Percentiles rank a stretch among this genome's conserved stretches.
Conservation (phyloP, 495 filamentous ascomycete genomes). For the Lasiosphaeria hispida region DNA sequence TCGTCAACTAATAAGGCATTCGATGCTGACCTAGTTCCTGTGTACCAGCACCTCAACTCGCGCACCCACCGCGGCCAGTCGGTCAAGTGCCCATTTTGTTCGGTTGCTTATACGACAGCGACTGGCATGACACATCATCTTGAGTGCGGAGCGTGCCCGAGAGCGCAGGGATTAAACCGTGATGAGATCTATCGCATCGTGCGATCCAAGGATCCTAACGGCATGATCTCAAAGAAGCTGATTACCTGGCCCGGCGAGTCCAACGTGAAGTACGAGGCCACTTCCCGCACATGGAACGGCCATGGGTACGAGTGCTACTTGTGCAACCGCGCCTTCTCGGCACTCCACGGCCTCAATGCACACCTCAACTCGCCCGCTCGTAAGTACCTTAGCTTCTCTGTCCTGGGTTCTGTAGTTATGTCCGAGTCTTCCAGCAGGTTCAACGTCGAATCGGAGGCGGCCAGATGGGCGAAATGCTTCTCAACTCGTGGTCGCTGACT, state of each 20-base stretch:
- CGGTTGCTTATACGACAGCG: conserved; percentile 22
- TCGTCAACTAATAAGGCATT: not conserved
- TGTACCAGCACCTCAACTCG: conserved; percentile 33
- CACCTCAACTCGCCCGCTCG: conserved; percentile 36
- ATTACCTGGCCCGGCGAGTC: conserved; percentile 25
- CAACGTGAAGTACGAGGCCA: conserved; percentile 19
- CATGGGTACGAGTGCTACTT: conserved; percentile 31
- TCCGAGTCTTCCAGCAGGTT: too few species aligned
- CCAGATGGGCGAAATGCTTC: too few species aligned
- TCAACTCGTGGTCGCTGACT: not conserved
- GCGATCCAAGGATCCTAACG: conserved; percentile 28
- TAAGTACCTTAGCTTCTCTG: conserved; percentile 20
- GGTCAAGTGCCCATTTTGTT: conserved; percentile 36
- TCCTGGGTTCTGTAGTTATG: too few species aligned
- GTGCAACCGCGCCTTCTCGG: conserved; percentile 26
- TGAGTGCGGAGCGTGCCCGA: conserved; percentile 26
- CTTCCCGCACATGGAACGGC: conserved; percentile 25
- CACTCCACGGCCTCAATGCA: conserved; percentile 19
- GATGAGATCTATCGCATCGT: conserved; percentile 32
- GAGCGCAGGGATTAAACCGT: conserved; percentile 22
- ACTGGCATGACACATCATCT: conserved; percentile 36
- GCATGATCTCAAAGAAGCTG: conserved; percentile 34
- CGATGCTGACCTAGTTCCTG: not conserved
- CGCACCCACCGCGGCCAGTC: conserved; percentile 25
- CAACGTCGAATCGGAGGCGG: too few species aligned